Percentiles rank a stretch among this genome's conserved stretches.
These are phyloP conservation scores for Cutaneotrichosporon daszewskae DNA, from an alignment of 1,284 basidiomycete species.

Conservation along the genomic window DNA sequence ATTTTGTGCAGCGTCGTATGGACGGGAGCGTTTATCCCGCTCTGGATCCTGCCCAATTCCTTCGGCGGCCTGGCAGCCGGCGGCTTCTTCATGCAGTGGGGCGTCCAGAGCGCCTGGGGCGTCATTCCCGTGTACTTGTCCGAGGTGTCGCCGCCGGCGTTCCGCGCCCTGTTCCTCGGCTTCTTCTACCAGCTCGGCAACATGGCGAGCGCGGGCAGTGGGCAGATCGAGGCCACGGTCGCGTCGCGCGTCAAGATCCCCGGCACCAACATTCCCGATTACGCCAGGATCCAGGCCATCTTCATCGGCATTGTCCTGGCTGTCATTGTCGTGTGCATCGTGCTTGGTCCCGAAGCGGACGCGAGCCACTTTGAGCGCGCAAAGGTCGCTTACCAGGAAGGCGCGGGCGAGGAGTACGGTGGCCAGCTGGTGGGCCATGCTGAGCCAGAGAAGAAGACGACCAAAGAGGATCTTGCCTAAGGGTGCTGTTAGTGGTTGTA, in stretches of 20 bases:
- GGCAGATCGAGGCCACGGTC: slow-evolving; percentile 87
- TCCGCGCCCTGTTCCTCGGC: slow-evolving; percentile 88
- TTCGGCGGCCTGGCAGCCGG: slow-evolving; percentile 43
- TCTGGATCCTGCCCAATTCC: slow-evolving; percentile 70
- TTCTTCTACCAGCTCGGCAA: slow-evolving; percentile 62
- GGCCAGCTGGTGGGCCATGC: slow-evolving; percentile 22
- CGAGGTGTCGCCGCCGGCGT: slow-evolving; percentile 76
- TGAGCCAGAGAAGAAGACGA: too few species aligned
- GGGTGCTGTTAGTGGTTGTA: too few species aligned
- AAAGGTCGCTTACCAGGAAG: slow-evolving; percentile 71
- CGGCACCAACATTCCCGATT: slow-evolving; percentile 55
- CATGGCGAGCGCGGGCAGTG: slow-evolving; percentile 80
- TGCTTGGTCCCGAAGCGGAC: slow-evolving; percentile 55
- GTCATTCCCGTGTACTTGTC: slow-evolving; percentile 56
- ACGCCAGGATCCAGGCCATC: slow-evolving; percentile 80
- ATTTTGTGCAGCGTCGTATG: slow-evolving; percentile 53
- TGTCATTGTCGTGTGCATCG: slow-evolving; percentile 45
- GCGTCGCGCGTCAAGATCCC: slow-evolving; percentile 43
- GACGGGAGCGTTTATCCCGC: slow-evolving; percentile 50
- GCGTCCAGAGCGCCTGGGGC: slow-evolving; percentile 65
- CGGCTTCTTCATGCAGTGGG: slow-evolving; percentile 66
- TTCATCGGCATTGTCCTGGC: slow-evolving; percentile 60
- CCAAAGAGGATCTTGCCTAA: too few species aligned
- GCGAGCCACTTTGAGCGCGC: slow-evolving; percentile 76
- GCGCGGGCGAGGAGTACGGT: slow-evolving; percentile 55